Evolutionary conservation across 2,329 filamentous ascomycete species (phyloP).

Genomic region (Alternaria rosae): DNA sequence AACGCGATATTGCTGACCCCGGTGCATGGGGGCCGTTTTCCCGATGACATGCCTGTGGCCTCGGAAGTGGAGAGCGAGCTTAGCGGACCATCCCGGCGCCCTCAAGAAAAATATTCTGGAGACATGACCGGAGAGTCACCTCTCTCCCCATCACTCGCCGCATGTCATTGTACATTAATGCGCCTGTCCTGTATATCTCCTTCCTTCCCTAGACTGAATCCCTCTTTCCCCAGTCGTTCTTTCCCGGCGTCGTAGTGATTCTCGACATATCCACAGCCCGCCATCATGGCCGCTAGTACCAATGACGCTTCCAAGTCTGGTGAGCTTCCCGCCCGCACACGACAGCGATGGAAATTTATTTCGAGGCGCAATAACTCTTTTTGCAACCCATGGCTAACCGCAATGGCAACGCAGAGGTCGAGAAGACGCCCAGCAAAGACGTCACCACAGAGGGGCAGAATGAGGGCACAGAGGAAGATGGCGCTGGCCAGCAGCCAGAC

Average conservation of each 20-base stretch:
- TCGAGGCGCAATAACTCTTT: neutral
- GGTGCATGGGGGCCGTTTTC: conserved; percentile 13
- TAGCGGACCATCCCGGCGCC: conserved; percentile 32
- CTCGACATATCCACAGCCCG: conserved; percentile 15
- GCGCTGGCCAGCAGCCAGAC: conserved; percentile 37
- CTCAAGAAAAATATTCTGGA: conserved; percentile 40
- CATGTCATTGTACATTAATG: conserved; percentile 46
- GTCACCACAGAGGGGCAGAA: conserved; percentile 27
- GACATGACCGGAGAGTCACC: conserved; percentile 13
- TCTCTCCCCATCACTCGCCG: conserved; percentile 21
- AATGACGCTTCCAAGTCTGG: conserved; percentile 50
- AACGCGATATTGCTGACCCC: neutral
- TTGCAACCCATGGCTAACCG: conserved; percentile 32
- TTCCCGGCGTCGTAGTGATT: conserved; percentile 25
- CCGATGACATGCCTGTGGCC: conserved; percentile 12
- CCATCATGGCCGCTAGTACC: conserved; percentile 44
- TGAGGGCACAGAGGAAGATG: conserved; percentile 36
- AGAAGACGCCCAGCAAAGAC: conserved; percentile 35
- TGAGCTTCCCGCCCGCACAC: conserved; percentile 34
- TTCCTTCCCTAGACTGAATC: conserved; percentile 25
- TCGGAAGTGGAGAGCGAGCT: conserved; percentile 23
- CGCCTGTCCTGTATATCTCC: conserved; percentile 40
- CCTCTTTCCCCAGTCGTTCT: conserved; percentile 34
- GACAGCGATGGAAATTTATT: conserved; percentile 4
- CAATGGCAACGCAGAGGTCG: conserved; percentile 29